phyloP scores from a whole-genome alignment of 2,329 filamentous ascomycete species.

The Colletotrichum echinochloae region DNA sequence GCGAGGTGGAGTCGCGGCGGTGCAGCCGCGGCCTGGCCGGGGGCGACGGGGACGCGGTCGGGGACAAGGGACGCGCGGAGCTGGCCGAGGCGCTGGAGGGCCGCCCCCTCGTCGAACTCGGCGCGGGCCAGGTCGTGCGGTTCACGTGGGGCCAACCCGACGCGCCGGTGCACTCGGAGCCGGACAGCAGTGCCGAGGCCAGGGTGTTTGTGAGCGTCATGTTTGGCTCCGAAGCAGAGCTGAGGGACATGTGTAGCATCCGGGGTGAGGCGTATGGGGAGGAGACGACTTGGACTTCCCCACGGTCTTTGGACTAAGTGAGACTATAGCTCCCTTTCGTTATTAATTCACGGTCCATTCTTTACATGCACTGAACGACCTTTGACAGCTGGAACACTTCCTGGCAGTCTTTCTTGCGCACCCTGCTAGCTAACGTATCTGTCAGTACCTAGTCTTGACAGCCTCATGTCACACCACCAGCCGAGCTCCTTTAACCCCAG shows the following conservation, averaged over 20 bases:
- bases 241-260: constrained; percentile 28
- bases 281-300: neutral
- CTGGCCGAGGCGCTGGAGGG: constrained; percentile 3
- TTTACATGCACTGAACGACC: too few species aligned
- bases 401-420: too few species aligned
- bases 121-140: constrained; percentile 24
- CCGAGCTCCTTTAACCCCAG: too few species aligned
- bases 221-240: constrained; percentile 30
- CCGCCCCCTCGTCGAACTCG: neutral
- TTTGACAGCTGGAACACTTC: too few species aligned
- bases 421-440: neutral
- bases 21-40: neutral
- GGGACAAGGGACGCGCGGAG: neutral
- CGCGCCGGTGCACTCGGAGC: constrained; percentile 37
- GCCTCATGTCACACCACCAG: too few species aligned
- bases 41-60: neutral
- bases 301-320: neutral
- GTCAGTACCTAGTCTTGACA: neutral
- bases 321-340: too few species aligned
- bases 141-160: constrained; percentile 33
- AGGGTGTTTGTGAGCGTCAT: constrained; percentile 31
- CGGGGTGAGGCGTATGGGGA: constrained; percentile 10
- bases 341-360: too few species aligned
- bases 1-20: neutral
- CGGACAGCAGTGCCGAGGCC: constrained; percentile 19